Conservation (phyloP, 176 grass and related monocot genomes). For the Areca catechu region DNA sequence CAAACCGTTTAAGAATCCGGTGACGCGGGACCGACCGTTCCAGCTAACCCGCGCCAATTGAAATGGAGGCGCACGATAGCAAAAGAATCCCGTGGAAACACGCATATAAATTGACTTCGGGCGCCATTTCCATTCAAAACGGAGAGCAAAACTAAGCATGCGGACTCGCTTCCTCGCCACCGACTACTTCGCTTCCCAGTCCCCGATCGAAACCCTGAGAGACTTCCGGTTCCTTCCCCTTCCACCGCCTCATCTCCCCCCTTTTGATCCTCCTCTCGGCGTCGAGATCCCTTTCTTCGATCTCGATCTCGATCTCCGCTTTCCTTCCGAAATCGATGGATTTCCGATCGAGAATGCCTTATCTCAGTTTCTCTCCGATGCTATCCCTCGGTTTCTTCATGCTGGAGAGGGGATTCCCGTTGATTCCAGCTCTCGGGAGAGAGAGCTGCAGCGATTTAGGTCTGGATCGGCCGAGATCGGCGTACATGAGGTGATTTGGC, state of each 20-base stretch:
- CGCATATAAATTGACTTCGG: too few species aligned
- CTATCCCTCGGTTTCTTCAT: conserved; percentile 30
- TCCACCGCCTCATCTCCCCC: conserved; percentile 35
- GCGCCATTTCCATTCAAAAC: too few species aligned
- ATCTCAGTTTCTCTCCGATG: conserved; percentile 38
- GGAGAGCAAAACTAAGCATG: conserved; percentile 21
- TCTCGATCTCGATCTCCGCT: conserved; percentile 1
- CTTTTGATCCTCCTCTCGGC: conserved; percentile 9
- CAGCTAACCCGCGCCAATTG: too few species aligned
- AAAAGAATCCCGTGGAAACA: too few species aligned
- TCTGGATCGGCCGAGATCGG: not conserved
- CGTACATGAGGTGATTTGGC: conserved; percentile 23
- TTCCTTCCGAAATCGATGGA: conserved; percentile 21
- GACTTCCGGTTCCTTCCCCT: conserved; percentile 40
- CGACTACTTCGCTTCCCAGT: conserved; percentile 48
- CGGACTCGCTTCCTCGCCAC: conserved; percentile 67
- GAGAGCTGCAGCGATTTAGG: not conserved
- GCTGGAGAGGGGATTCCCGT: not conserved
- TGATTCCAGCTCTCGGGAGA: not conserved
- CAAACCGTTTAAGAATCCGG: too few species aligned
- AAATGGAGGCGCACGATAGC: too few species aligned
- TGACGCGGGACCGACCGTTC: too few species aligned
- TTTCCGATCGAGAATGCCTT: conserved; percentile 44
- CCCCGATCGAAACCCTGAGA: conserved; percentile 23
- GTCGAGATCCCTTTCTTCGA: conserved; percentile 21